These are phyloP conservation scores for Taphrina confusa DNA, from an alignment of 1,139 yeast species.

Conservation along the genomic window DNA sequence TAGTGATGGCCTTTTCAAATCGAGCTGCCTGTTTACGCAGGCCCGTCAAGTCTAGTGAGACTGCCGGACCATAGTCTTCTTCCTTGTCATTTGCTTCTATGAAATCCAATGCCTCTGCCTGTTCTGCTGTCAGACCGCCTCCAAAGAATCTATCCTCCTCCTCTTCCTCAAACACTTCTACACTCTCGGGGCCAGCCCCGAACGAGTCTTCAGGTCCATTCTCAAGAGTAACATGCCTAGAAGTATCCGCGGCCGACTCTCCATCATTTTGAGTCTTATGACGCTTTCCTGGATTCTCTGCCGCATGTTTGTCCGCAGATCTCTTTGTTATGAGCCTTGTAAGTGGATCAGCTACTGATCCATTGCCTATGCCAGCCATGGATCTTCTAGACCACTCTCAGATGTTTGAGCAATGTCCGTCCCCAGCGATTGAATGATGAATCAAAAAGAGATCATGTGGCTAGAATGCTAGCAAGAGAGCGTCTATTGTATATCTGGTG, in stretches of 20 bases:
- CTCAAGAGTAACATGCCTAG: background rate
- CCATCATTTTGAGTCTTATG: background rate
- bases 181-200: background rate
- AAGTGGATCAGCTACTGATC: background rate
- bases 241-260: background rate
- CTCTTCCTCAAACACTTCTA: constrained; percentile 37
- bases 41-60: constrained; percentile 1
- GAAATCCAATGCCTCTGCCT: constrained; percentile 42
- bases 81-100: constrained; percentile 42
- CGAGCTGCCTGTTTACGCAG: constrained; percentile 41
- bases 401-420: too few relatives aligned
- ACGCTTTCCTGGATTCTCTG: background rate
- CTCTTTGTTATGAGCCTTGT: background rate
- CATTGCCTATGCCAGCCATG: background rate
- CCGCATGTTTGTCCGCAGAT: background rate
- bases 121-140: constrained; percentile 43
- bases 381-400: too few relatives aligned
- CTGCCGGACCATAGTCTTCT: constrained; percentile 3
- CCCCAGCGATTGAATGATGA: too few relatives aligned
- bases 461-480: too few relatives aligned
- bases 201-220: background rate
- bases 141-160: constrained; percentile 44
- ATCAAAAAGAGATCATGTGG: too few relatives aligned
- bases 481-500: too few relatives aligned
- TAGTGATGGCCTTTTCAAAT: constrained; percentile 43